phyloP scores from a whole-genome alignment of 495 filamentous ascomycete genomes.

The Aspergillus bertholletiae region DNA sequence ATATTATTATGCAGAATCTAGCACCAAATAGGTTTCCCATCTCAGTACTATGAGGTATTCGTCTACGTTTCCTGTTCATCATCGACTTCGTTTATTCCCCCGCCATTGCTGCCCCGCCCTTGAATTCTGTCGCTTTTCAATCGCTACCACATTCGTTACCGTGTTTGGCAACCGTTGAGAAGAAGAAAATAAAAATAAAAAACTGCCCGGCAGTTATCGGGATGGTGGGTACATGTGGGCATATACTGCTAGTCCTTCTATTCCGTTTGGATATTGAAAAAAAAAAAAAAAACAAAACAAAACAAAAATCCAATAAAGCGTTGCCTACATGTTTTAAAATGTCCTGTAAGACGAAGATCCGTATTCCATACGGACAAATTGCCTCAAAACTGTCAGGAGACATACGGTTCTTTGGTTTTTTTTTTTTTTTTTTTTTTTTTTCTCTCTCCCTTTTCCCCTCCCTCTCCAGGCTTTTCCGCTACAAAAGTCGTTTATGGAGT shows the following conservation, averaged over 20 bases:
- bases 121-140: background rate
- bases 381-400: no score
- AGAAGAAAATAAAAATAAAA: no score
- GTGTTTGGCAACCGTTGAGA: background rate
- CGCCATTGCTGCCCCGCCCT: background rate
- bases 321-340: background rate
- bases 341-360: background rate
- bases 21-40: background rate
- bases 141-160: background rate
- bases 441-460: background rate
- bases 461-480: no score
- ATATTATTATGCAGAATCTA: slow-evolving; percentile 1
- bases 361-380: background rate
- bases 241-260: background rate
- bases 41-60: background rate
- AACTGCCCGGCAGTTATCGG: background rate
- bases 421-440: background rate
- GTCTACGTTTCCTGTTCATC: background rate
- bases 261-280: no score
- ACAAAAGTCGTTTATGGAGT: background rate
- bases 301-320: background rate
- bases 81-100: background rate
- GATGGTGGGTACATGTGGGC: background rate
- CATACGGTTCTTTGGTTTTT: no score
- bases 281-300: no score